phyloP scores from a whole-genome alignment of 2,329 filamentous ascomycete species.

The Xylaria hypoxylon region DNA sequence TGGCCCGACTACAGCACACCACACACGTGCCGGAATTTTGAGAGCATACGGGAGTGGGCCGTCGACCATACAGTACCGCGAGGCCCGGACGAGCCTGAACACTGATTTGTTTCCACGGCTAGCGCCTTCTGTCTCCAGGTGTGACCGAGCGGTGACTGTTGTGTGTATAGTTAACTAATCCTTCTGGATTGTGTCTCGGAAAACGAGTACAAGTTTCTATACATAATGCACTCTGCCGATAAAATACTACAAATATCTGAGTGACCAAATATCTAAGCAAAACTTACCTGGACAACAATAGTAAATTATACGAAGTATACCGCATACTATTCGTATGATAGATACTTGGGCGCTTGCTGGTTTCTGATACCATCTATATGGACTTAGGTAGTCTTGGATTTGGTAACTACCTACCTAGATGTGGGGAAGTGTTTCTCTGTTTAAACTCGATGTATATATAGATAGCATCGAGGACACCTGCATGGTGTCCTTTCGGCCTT shows the following conservation, averaged over 20 bases:
- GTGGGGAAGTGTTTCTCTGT: not conserved
- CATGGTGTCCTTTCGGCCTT: not conserved
- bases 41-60: conserved; percentile 63
- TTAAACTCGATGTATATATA: no score
- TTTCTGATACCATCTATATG: no score
- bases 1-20: conserved; percentile 67
- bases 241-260: not conserved
- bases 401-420: not conserved
- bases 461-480: not conserved
- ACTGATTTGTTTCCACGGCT: conserved; percentile 39
- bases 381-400: no score
- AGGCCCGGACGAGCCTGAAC: conserved; percentile 49
- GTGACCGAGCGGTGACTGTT: not conserved
- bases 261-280: not conserved
- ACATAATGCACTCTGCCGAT: not conserved
- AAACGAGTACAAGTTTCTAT: not conserved
- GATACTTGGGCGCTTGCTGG: no score
- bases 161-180: not conserved
- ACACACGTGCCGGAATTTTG: conserved; percentile 67
- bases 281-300: not conserved
- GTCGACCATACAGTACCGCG: conserved; percentile 61
- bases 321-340: not conserved
- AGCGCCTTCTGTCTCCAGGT: conserved; percentile 11
- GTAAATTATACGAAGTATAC: not conserved
- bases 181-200: not conserved